phyloP scores from a whole-genome alignment of 1,284 basidiomycete genomes.

The Microbotryum silenes-acaulis region DNA sequence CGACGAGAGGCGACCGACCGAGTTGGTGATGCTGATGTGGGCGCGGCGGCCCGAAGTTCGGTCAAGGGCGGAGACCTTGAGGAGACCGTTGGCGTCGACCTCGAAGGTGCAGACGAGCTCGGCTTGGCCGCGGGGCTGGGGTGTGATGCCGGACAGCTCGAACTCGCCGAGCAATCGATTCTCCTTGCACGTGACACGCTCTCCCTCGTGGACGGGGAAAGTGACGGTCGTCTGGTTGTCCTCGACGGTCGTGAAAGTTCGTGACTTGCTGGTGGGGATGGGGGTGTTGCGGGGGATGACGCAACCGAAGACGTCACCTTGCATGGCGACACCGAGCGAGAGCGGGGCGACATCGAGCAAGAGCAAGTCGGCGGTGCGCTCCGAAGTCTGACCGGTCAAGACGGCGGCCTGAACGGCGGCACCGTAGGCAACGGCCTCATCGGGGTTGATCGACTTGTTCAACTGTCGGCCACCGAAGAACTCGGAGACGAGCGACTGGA shows the following conservation, averaged over 20 bases:
- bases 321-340: slow-evolving; percentile 96
- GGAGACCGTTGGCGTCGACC: slow-evolving; percentile 91
- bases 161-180: slow-evolving; percentile 95
- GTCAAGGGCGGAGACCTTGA: slow-evolving; percentile 91
- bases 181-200: slow-evolving; percentile 93
- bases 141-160: slow-evolving; percentile 90
- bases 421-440: slow-evolving; percentile 53
- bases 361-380: slow-evolving; percentile 89
- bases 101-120: slow-evolving; percentile 89
- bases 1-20: slow-evolving; percentile 86
- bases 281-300: slow-evolving; percentile 95
- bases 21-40: slow-evolving; percentile 83
- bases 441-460: slow-evolving; percentile 76
- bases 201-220: slow-evolving; percentile 97
- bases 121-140: slow-evolving; percentile 91
- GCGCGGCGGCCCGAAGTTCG: slow-evolving; percentile 92
- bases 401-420: slow-evolving; percentile 95
- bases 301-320: slow-evolving; percentile 93
- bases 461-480: slow-evolving; percentile 94
- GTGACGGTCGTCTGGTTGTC: slow-evolving; percentile 94
- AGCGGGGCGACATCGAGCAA: slow-evolving; percentile 90
- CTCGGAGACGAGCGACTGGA: slow-evolving; percentile 95
- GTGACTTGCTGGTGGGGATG: slow-evolving; percentile 93
- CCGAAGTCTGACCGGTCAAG: slow-evolving; percentile 90
- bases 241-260: slow-evolving; percentile 93